Evolutionary conservation across 2,329 filamentous ascomycete species (phyloP), one percentile per base, ranked within the genome.

Genomic region (Neonectria magnoliae): DNA sequence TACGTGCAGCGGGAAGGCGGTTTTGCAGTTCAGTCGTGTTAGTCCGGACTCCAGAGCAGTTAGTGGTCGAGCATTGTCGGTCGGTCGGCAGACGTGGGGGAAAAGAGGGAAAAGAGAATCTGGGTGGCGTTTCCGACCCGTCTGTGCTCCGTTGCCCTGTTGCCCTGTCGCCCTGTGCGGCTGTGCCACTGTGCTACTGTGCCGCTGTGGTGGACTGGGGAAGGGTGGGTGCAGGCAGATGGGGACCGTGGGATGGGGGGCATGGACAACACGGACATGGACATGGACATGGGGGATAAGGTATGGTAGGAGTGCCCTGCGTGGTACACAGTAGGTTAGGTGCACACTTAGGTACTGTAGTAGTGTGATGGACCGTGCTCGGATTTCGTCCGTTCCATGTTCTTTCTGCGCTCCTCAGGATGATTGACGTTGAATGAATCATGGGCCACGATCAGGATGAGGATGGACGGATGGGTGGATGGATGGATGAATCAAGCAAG

Each of bases 21-120:
- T 60, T 60, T 50, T 25, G 48, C 50, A 38, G 52, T 60, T 53
- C 57, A 50, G 25, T 25, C 57, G 57, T 60, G 57, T 60, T 60
- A 60, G 57, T 60, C 52, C 41, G 16, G 41, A 51, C 41, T 25
- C 25, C 25, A 25, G 25, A 42, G 45, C 56, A 25, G 22, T 5
- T 45, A 25, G 22, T 5, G 22, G 22, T 25, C 22, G 22, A 25
- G 22, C 22, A 25, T 25, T 25, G 22, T 25, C 22, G 45, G 45
- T 36, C 20, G 33, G 55, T 38, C 13, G 44, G 55, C 16, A 38
- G 48, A 60, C 48, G 48, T 60, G 57, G 57, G 48, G 41, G n/a
- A 11, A 44, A 42, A 38, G 51, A 60, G 31, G 47, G 53, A 52
- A 52, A 45, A 48, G 22, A 57, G 45, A 22, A 20, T 47, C 13